Evolutionary conservation across 73 alveolate species (phyloP).

Genomic region (Paramecium octaurelia): DNA sequence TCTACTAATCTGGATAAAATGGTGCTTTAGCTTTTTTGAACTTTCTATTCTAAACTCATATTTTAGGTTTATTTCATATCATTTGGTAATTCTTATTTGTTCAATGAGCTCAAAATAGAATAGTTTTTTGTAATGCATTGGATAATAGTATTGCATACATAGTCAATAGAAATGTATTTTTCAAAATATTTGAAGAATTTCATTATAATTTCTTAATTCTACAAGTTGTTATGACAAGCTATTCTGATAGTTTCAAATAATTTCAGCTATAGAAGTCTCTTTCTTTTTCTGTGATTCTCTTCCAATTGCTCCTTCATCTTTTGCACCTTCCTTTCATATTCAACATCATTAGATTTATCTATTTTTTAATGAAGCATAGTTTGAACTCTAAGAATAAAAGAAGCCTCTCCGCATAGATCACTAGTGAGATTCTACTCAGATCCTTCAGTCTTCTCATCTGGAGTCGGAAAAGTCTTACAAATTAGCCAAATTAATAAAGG

Average conservation of each 20-base stretch:
- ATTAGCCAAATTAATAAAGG: slow-evolving; percentile 37
- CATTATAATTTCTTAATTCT: not conserved
- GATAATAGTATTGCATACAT: not conserved
- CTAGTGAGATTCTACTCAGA: not conserved
- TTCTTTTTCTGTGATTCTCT: slow-evolving; percentile 35
- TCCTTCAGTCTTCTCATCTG: not conserved
- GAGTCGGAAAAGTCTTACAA: slow-evolving; percentile 10
- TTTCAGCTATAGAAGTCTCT: not conserved
- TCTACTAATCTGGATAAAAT: not conserved
- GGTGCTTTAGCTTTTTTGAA: not conserved
- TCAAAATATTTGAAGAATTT: slow-evolving; percentile 14
- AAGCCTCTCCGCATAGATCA: slow-evolving; percentile 12
- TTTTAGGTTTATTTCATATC: not conserved
- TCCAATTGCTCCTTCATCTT: not conserved
- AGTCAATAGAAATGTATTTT: not conserved
- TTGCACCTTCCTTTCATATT: not conserved
- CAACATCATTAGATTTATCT: not conserved
- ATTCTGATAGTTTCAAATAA: not conserved
- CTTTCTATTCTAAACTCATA: not conserved
- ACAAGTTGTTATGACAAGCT: not conserved
- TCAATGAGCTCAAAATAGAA: not conserved
- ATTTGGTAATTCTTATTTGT: not conserved
- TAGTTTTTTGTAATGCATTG: not conserved
- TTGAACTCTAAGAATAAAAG: not conserved
- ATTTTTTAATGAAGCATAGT: not conserved